Evolutionary conservation across 1,139 yeast species (phyloP), one percentile per base, ranked within the genome.

Genomic region (Waltiozyma solani): DNA sequence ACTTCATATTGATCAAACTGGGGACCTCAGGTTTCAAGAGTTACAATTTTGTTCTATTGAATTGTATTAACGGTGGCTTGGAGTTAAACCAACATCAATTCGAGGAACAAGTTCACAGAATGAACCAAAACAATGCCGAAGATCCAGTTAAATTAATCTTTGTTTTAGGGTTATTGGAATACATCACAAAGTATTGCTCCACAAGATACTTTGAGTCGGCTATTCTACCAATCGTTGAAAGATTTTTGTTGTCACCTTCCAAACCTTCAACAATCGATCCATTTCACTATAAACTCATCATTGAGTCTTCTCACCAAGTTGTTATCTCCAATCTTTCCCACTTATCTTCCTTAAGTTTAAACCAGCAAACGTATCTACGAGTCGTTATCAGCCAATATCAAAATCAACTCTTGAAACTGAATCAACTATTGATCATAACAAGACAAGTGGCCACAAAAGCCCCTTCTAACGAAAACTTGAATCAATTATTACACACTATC

Each of bases 1-100:
- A 78, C 44, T 79, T 73, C 48, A 64, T 80, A 7, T 56, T 79
- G 13, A 66, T 73, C 31, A 64, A 74, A 17, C 68, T 81, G 15
- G 91, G 93, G 0, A 70, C 73, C 32, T 81, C 84, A 1, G 86
- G 86, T 1, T 81, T 82, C 53, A 82, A 79, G 38, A 67, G 75
- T 18, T 81, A 76, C 54, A 79, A 78, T 49, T 80, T 77, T 54
- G 76, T 79, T n/a, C 73, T 74, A 47, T 64, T 70, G 36, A 58
- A 76, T 4, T 57, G 75, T 15, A 44, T 74, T 7, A 84, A 78
- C 62, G 50, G 67, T 39, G 34, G 71, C 49, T 40, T 65, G 44
- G 54, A 63, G 52, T 26, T 26, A 18, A 26, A 26, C 18, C 30
- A 26, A 26, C 18, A 8, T 5, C 11, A 14, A 11, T 26, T 26